Conservation (phyloP, 2,329 filamentous ascomycete genomes). For the Blastomyces gilchristii region DNA sequence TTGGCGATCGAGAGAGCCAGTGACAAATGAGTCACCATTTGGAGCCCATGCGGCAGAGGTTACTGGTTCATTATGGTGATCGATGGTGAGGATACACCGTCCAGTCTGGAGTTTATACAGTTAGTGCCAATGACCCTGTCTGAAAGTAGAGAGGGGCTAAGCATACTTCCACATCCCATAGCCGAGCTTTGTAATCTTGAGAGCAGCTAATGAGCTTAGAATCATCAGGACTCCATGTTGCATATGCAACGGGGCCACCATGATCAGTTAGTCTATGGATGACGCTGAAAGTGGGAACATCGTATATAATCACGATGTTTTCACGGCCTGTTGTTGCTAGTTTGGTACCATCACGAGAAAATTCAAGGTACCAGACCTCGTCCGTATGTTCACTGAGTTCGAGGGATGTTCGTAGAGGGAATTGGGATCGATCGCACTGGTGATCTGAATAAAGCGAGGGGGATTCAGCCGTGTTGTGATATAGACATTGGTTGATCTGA, state of each 20-base stretch:
- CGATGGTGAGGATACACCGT: slow-evolving; percentile 51
- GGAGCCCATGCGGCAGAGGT: slow-evolving; percentile 83
- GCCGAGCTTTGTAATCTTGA: slow-evolving; percentile 58
- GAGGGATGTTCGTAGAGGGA: slow-evolving; percentile 60
- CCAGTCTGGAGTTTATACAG: slow-evolving; percentile 45
- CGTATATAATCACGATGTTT: slow-evolving; percentile 68
- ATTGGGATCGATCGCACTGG: slow-evolving; percentile 65
- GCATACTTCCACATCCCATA: slow-evolving; percentile 64
- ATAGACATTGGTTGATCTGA: slow-evolving; percentile 75
- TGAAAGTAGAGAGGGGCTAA: not conserved
- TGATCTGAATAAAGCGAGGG: slow-evolving; percentile 89
- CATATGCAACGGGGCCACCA: slow-evolving; percentile 60
- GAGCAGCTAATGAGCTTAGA: slow-evolving; percentile 75
- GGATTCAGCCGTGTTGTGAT: slow-evolving; percentile 68
- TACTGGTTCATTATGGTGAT: slow-evolving; percentile 70
- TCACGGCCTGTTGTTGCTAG: slow-evolving; percentile 75
- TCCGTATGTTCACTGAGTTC: slow-evolving; percentile 64
- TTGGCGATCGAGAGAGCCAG: slow-evolving; percentile 61
- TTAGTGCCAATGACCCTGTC: slow-evolving; percentile 10
- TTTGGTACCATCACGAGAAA: slow-evolving; percentile 75
- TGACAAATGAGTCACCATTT: slow-evolving; percentile 66
- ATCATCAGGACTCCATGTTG: slow-evolving; percentile 90
- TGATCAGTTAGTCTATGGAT: slow-evolving; percentile 56
- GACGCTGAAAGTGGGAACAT: slow-evolving; percentile 59
- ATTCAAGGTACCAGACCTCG: slow-evolving; percentile 86